Conservation (phyloP, 192 early-diverging fungal genomes). For the Backusella australiensis region DNA sequence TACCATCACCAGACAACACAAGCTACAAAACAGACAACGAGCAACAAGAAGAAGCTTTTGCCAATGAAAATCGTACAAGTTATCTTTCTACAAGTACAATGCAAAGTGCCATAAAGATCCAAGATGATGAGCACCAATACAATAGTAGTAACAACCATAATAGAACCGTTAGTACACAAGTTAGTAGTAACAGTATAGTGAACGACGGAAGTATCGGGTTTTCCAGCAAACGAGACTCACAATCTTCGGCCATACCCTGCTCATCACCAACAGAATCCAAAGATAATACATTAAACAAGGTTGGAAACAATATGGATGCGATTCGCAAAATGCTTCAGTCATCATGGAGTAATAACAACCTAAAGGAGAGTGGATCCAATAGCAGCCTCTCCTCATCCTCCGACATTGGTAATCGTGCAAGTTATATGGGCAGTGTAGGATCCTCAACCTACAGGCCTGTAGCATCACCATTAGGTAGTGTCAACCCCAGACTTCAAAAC, state of each 20-base stretch:
- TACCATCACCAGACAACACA: not conserved
- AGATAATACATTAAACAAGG: not conserved
- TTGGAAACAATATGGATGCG: conserved; percentile 16
- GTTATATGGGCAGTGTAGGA: not conserved
- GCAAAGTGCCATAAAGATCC: not conserved
- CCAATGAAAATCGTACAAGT: not conserved
- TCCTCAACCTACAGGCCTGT: not conserved
- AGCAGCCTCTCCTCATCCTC: conserved; percentile 15
- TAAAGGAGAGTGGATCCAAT: conserved; percentile 20
- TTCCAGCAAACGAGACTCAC: not conserved
- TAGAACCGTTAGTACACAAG: not conserved
- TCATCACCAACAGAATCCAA: not conserved
- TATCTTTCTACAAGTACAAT: not conserved
- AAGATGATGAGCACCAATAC: not conserved
- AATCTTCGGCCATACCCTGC: not conserved
- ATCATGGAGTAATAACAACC: conserved; percentile 21
- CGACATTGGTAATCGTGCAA: not conserved
- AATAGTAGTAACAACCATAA: not conserved
- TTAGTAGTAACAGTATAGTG: not conserved
- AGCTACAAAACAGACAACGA: not conserved
- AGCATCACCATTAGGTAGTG: conserved; percentile 12
- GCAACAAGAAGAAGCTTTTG: not conserved
- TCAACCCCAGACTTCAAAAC: conserved; percentile 23
- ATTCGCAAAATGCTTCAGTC: conserved; percentile 27
- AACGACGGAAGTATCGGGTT: not conserved